Evolutionary conservation across 371 early-diverging fungal species (phyloP).

Genomic region (Caulochytrium protostelioides): DNA sequence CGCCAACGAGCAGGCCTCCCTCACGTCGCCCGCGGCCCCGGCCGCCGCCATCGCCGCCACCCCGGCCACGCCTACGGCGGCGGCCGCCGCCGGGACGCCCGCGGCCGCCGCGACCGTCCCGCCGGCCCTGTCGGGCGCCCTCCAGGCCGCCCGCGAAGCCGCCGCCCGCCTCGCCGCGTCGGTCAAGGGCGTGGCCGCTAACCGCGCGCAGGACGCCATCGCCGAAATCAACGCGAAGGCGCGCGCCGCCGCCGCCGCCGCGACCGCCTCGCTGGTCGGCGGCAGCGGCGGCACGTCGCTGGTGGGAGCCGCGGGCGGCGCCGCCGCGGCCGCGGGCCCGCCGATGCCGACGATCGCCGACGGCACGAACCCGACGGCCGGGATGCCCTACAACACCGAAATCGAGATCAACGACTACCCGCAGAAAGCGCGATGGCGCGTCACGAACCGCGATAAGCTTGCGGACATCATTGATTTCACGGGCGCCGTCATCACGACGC

Average conservation of each 20-base stretch:
- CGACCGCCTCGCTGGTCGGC: no score
- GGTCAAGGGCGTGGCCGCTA: constrained; percentile 17
- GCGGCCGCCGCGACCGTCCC: constrained; percentile 5
- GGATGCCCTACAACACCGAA: constrained; percentile 59
- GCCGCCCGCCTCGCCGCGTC: constrained; percentile 23
- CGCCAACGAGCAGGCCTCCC: no score
- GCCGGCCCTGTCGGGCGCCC: constrained; percentile 1
- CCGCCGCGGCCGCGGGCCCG: background rate
- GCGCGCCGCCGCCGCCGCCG: constrained; percentile 19
- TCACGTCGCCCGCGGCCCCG: no score
- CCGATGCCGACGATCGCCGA: background rate
- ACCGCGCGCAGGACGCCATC: constrained; percentile 22
- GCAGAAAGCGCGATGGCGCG: constrained; percentile 84
- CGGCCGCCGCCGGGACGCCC: constrained; percentile 6
- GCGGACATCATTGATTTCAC: constrained; percentile 69
- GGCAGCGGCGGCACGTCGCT: no score
- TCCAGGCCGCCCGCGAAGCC: constrained; percentile 18
- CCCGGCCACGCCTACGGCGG: constrained; percentile 5
- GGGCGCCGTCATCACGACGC: constrained; percentile 82
- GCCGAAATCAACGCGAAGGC: constrained; percentile 21
- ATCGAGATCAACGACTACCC: constrained; percentile 94
- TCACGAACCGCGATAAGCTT: constrained; percentile 86
- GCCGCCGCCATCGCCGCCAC: constrained; percentile 6
- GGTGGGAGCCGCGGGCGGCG: background rate
- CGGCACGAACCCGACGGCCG: background rate